These are phyloP conservation scores for Wickerhamiella cacticola DNA, from an alignment of 805 yeast species.

Conservation along the genomic window DNA sequence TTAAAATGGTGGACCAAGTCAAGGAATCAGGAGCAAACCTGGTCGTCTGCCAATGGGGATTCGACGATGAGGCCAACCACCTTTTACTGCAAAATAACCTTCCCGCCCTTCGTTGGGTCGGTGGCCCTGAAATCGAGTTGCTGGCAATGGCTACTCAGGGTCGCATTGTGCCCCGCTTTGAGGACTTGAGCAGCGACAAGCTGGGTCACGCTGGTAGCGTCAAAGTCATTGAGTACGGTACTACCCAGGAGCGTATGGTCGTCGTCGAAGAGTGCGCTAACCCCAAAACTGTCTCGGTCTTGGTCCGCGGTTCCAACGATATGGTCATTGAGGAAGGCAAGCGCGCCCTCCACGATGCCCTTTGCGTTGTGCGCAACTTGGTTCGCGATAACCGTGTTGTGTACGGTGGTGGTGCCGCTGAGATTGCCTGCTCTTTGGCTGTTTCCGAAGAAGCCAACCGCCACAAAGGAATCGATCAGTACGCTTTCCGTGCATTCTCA, in stretches of 20 bases:
- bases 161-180: slow-evolving; percentile 92
- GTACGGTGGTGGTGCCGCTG: slow-evolving; percentile 99
- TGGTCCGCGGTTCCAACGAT: slow-evolving; percentile 89
- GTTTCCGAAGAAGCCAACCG: slow-evolving; percentile 85
- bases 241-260: slow-evolving; percentile 91
- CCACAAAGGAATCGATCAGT: slow-evolving; percentile 92
- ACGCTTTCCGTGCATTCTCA: slow-evolving; percentile 92
- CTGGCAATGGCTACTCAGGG: slow-evolving; percentile 97
- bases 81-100: slow-evolving; percentile 72
- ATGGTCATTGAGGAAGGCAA: slow-evolving; percentile 97
- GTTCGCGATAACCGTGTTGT: slow-evolving; percentile 86
- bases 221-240: slow-evolving; percentile 85
- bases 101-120: slow-evolving; percentile 98
- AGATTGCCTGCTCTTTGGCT: slow-evolving; percentile 82
- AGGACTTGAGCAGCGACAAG: slow-evolving; percentile 70
- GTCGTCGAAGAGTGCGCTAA: slow-evolving; percentile 84
- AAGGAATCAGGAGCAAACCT: slow-evolving; percentile 88
- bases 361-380: slow-evolving; percentile 94
- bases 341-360: slow-evolving; percentile 90
- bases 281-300: slow-evolving; percentile 80
- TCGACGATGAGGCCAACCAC: slow-evolving; percentile 97
- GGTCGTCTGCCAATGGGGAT: slow-evolving; percentile 99
- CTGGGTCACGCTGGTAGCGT: slow-evolving; percentile 81
- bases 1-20: slow-evolving; percentile 77
- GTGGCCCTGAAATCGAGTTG: slow-evolving; percentile 90